Base-by-base conservation (phyloP, 2,329 filamentous ascomycete genomes). In the Epichloe festucae region DNA sequence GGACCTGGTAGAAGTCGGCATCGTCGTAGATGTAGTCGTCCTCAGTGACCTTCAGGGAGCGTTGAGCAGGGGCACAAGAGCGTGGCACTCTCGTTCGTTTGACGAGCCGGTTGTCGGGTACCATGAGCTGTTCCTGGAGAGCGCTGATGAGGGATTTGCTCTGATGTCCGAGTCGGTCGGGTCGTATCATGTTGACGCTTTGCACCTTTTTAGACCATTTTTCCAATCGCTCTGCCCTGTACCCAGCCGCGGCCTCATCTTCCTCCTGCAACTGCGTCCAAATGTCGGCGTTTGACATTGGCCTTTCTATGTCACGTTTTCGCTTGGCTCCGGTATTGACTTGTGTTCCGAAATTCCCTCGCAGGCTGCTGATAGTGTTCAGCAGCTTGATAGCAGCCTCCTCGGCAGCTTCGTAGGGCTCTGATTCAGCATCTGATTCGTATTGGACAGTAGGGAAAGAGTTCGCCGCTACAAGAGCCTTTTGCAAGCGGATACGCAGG, bases 401-500 rank as follows among this genome's bases (percentile, higher is more conserved):
- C 68, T 97, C 91, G 0, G 90, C 90, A 0, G 86, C 86, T 57
- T 76, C 80, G 70, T 74, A 95, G 61, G 68, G 82, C 64, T 77
- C 70, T 14, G 68, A 64, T 36, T 68, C 67, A 41, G 71, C 62
- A 3, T 65, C 63, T 5, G 62, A 58, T 23, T 63, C 67, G 14
- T 66, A 66, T 1, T 74, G 69, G 2, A 76, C 58, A 1, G 71
- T 63, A 15, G 76, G 67, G 41, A 94, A 73, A 1, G 89, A 85
- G 66, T 96, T 96, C 27, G 84, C 79, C 0, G 87, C 84, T 15
- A 93, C 78, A 14, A 98, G 70, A 2, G 87, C 89, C 67, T 96
- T 97, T 66, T 98, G 94, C 17, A 98, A 71, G 54, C 91, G 87
- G 62, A 98, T 96, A 19, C 93, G 83, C 14, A 89, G 79, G 68